Percentiles rank a stretch among this genome's conserved stretches.
These are phyloP conservation scores for Amyloporia xantha DNA, from an alignment of 768 basidiomycete genomes.

Conservation along the genomic window DNA sequence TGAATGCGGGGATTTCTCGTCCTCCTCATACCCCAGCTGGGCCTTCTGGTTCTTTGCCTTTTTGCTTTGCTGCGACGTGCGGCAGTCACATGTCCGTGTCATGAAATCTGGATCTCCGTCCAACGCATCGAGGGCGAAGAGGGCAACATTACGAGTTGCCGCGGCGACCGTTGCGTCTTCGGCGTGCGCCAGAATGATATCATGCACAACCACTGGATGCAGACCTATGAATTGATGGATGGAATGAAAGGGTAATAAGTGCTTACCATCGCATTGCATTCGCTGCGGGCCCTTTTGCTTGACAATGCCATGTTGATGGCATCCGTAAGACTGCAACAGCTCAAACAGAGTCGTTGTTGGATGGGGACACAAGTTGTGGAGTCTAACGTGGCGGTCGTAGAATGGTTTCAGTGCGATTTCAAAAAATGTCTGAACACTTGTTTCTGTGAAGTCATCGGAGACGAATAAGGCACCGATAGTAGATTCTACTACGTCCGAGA, in stretches of 20 bases:
- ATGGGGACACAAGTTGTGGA: conserved; percentile 68
- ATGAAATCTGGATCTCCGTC: conserved; percentile 60
- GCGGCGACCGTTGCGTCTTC: conserved; percentile 42
- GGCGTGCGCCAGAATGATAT: conserved; percentile 53
- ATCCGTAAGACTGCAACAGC: conserved; percentile 64
- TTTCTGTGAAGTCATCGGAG: conserved; percentile 60
- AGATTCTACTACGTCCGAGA: conserved; percentile 79
- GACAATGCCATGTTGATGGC: conserved; percentile 54
- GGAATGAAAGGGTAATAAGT: too few relatives aligned
- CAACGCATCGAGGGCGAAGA: conserved; percentile 62
- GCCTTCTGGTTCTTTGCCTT: conserved; percentile 27
- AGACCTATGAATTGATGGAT: too few relatives aligned
- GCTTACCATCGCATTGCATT: conserved; percentile 49
- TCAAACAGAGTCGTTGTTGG: conserved; percentile 74
- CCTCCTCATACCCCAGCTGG: conserved; percentile 2
- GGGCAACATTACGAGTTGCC: conserved; percentile 56
- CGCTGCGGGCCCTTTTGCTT: conserved; percentile 37
- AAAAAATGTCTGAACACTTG: conserved; percentile 60
- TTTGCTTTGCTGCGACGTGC: conserved; percentile 28
- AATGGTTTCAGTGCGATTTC: conserved; percentile 67
- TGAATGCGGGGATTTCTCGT: not conserved
- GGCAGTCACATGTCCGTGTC: conserved; percentile 61
- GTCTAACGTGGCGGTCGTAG: conserved; percentile 66
- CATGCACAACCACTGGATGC: conserved; percentile 58
- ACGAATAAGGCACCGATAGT: conserved; percentile 75